Evolutionary conservation across 768 basidiomycete genomes (phyloP).

Genomic region (Suillus cothurnatus): DNA sequence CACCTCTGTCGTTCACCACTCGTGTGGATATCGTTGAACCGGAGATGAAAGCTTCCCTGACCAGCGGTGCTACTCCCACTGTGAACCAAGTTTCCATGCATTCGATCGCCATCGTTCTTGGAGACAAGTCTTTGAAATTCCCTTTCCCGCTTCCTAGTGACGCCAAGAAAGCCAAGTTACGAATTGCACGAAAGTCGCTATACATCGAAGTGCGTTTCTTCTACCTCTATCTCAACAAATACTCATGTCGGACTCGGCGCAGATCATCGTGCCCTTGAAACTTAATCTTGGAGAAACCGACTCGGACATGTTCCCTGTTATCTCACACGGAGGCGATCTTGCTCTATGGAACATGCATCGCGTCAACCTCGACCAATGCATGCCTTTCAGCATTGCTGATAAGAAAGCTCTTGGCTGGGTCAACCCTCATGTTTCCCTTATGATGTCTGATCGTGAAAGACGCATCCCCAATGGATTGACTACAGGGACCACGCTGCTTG

Average conservation of each 20-base stretch:
- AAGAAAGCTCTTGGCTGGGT: slow-evolving; percentile 32
- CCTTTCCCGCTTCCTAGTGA: slow-evolving; percentile 48
- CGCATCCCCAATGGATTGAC: slow-evolving; percentile 15
- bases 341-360: slow-evolving; percentile 41
- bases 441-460: slow-evolving; percentile 37
- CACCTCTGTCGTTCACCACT: slow-evolving; percentile 20
- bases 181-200: slow-evolving; percentile 56
- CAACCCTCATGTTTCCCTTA: slow-evolving; percentile 29
- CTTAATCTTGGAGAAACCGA: slow-evolving; percentile 17
- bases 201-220: slow-evolving; percentile 42
- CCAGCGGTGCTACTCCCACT: slow-evolving; percentile 20
- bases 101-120: slow-evolving; percentile 15
- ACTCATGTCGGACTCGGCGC: not conserved
- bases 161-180: slow-evolving; percentile 37
- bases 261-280: slow-evolving; percentile 26
- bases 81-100: slow-evolving; percentile 14
- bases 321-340: slow-evolving; percentile 17
- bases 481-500: slow-evolving; percentile 21
- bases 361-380: slow-evolving; percentile 38
- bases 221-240: not conserved
- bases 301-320: slow-evolving; percentile 31
- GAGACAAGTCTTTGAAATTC: slow-evolving; percentile 28
- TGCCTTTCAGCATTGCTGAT: slow-evolving; percentile 29
- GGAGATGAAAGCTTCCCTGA: slow-evolving; percentile 18
- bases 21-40: slow-evolving; percentile 28